Evolutionary conservation across 768 basidiomycete genomes (phyloP), one percentile per base, ranked within the genome.

Genomic region (Lactarius trivialis): DNA sequence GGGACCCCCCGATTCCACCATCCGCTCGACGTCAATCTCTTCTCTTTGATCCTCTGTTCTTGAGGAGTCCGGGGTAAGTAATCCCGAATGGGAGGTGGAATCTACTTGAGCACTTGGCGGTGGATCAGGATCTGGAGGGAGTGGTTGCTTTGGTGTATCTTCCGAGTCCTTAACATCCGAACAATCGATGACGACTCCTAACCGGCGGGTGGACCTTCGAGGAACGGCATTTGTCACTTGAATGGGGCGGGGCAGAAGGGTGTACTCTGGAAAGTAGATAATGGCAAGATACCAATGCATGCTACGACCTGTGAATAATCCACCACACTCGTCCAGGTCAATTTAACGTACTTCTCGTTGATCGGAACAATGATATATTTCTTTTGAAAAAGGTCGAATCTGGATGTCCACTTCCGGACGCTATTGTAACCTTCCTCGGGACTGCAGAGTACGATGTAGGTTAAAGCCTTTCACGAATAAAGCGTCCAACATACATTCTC

Each of bases 231-330:
- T 36, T 15, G 41, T 28, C 32, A 41, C 53, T 39, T 55, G 34
- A 11, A 64, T 50, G 3, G 79, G 77, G n/a, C 79, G 76, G 14
- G 85, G 77, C 37, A 80, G 72, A 70, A 89, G 74, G 7, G 81
- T 75, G 53, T 78, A 73, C 57, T 83, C 84, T 0, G 97, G 96
- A 62, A 88, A 85, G 72, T 85, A 88, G 67, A 99, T 96, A 64
- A 98, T 85, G 17, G 92, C 95, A 43, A 98, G 82, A 73, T 97
- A 98, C 97, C 97, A 98, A 75, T 99, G 97, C 49, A 92, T 74
- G 68, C 96, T 98, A 66, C 9, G 34, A 19, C 8, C 21, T 24
- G 36, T 55, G n/a, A 55, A 21, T 48, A 41, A 12, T 5, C 11
- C 36, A 14, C 41, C 8, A 34, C 19, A n/a, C 11, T 19, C 32